Base-by-base conservation (phyloP, 2,329 filamentous ascomycete genomes). In the Mariannaea sp. region DNA sequence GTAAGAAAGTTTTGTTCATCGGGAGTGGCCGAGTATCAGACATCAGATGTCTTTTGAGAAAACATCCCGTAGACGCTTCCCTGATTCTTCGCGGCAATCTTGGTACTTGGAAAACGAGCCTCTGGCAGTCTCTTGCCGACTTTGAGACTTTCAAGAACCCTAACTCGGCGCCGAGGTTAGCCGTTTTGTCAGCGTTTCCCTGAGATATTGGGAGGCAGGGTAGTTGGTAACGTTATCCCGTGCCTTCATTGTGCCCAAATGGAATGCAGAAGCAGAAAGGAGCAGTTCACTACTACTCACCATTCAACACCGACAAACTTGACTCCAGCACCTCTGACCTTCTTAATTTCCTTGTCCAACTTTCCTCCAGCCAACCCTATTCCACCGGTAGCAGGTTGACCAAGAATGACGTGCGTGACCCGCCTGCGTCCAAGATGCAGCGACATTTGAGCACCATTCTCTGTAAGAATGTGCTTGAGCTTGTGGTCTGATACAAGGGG, bases 391-490 rank as follows among this genome's bases (percentile, higher is more conserved):
- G 77, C 78, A 14, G 84, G 82, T 46, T 75, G 80, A 7, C 89
- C 90, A 5, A 96, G 72, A 51, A 97, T 88, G 56, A 97, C 88
- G 71, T 97, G 92, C 27, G 92, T 96, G 60, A 96, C 90, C 44
- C 80, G 82, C 30, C 85, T 81, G 38, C 90, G 82, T 8, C 84
- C 87, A 8, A 96, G 82, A 53, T 85, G 80, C 29, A 91, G 80
- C 3, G 89, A 87, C 61, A 90, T 78, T 35, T 74, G 77, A 1
- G 85, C 93, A 16, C 92, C 93, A 67, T 96, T 84, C 51, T 85
- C 79, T 5, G 81, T 83, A 30, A 97, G 80, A 13, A 95, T 71
- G 49, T 86, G 85, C 76, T 94, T 95, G 52, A 97, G 81, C 68
- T 84, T 88, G 75, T 96, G 89, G 71, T 97, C 92, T 12, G 90